These are phyloP conservation scores for Tulasnella sp. DNA, from an alignment of 768 basidiomycete genomes.

Conservation along the genomic window DNA sequence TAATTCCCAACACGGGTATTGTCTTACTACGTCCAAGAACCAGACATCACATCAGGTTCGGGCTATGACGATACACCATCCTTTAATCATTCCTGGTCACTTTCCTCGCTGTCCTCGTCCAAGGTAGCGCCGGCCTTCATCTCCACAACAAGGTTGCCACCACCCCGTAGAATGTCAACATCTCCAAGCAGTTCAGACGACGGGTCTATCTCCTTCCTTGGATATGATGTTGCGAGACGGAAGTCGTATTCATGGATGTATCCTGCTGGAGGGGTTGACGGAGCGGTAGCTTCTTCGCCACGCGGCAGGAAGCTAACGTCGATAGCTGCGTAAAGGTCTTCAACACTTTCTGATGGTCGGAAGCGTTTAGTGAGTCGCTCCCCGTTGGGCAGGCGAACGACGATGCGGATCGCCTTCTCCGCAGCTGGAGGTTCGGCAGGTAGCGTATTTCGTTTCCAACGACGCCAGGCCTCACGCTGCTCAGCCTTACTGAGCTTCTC, in stretches of 20 bases:
- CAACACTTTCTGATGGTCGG: slow-evolving; percentile 48
- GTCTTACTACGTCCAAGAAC: background rate
- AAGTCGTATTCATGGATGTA: slow-evolving; percentile 62
- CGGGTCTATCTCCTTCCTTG: slow-evolving; percentile 48
- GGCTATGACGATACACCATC: background rate
- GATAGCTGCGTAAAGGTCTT: slow-evolving; percentile 67
- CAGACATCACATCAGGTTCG: background rate
- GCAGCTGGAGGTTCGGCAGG: slow-evolving; percentile 39
- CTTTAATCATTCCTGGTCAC: background rate
- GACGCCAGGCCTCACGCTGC: slow-evolving; percentile 29
- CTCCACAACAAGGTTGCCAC: slow-evolving; percentile 55
- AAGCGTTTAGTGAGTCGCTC: slow-evolving; percentile 59
- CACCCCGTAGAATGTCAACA: slow-evolving; percentile 34
- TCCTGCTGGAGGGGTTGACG: slow-evolving; percentile 41
- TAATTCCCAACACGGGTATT: background rate
- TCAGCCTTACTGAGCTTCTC: slow-evolving; percentile 25
- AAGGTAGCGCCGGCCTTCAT: slow-evolving; percentile 31
- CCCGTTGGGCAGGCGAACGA: slow-evolving; percentile 52
- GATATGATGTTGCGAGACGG: slow-evolving; percentile 64
- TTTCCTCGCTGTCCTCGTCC: slow-evolving; percentile 2
- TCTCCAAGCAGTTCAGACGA: slow-evolving; percentile 31
- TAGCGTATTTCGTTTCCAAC: slow-evolving; percentile 42
- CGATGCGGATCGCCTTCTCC: slow-evolving; percentile 48
- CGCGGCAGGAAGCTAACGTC: slow-evolving; percentile 55
- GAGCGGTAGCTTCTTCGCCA: slow-evolving; percentile 42